Evolutionary conservation across 805 yeast genomes (phyloP).

Genomic region (Lipomyces sp.): DNA sequence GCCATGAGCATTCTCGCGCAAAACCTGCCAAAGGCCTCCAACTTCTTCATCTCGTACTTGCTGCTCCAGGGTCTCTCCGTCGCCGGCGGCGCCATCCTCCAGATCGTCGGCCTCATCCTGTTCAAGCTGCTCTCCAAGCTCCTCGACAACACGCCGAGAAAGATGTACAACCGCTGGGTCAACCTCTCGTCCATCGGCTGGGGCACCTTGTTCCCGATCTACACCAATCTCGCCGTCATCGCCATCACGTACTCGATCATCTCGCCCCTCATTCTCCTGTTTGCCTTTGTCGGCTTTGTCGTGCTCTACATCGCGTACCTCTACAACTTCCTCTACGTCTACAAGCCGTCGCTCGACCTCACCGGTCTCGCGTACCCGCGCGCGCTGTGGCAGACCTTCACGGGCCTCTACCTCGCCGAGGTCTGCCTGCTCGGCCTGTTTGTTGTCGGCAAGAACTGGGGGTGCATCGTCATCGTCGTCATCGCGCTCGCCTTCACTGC

Average conservation of each 20-base stretch:
- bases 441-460: conserved; percentile 92
- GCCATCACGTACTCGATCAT: conserved; percentile 73
- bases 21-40: conserved; percentile 84
- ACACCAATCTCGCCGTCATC: conserved; percentile 71
- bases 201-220: conserved; percentile 79
- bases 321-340: conserved; percentile 73
- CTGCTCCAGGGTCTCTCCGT: conserved; percentile 75
- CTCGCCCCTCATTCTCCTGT: conserved; percentile 78
- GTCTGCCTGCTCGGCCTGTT: conserved; percentile 81
- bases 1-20: conserved; percentile 75
- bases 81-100: conserved; percentile 73
- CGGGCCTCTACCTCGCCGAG: conserved; percentile 86
- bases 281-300: conserved; percentile 67
- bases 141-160: conserved; percentile 85
- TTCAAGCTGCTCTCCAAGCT: conserved; percentile 66
- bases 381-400: conserved; percentile 82
- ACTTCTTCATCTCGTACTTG: conserved; percentile 82
- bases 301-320: conserved; percentile 72
- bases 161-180: conserved; percentile 77
- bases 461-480: conserved; percentile 76
- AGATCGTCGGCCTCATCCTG: conserved; percentile 67
- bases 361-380: conserved; percentile 84
- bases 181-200: conserved; percentile 64
- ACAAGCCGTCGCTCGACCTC: conserved; percentile 62
- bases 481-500: conserved; percentile 62